Evolutionary conservation across 768 basidiomycete genomes (phyloP).

Genomic region (Tricholoma sp.): DNA sequence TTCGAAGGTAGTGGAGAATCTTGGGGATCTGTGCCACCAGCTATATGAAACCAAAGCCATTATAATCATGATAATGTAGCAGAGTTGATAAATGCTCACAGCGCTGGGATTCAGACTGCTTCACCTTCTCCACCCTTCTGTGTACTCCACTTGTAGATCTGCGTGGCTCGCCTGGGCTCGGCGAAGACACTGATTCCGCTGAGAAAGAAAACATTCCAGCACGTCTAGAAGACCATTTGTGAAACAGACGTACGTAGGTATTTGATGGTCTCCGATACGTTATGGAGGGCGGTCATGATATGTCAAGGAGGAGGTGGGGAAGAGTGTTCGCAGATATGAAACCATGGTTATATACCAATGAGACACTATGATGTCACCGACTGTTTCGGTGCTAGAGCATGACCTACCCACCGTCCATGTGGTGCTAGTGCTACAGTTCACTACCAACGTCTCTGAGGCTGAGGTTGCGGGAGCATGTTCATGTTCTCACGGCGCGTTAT

Average conservation of each 20-base stretch:
- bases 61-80: not conserved
- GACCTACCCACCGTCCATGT: no score
- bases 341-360: conserved; percentile 1
- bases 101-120: not conserved
- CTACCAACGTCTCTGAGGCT: no score
- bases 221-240: not conserved
- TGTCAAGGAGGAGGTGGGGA: not conserved
- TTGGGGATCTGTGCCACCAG: not conserved
- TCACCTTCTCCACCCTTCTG: not conserved
- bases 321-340: not conserved
- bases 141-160: not conserved
- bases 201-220: no score
- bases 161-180: not conserved
- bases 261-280: conserved; percentile 5
- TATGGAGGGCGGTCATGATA: conserved; percentile 4
- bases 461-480: no score
- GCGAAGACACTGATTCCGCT: not conserved
- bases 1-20: conserved; percentile 3
- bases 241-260: conserved; percentile 8
- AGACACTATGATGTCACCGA: conserved; percentile 1
- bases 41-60: not conserved
- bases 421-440: no score
- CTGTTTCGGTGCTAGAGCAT: no score
- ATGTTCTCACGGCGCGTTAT: no score
- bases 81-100: not conserved